phyloP scores from a whole-genome alignment of 1,139 yeast species.

The Kurtzmaniella quercitrusa region DNA sequence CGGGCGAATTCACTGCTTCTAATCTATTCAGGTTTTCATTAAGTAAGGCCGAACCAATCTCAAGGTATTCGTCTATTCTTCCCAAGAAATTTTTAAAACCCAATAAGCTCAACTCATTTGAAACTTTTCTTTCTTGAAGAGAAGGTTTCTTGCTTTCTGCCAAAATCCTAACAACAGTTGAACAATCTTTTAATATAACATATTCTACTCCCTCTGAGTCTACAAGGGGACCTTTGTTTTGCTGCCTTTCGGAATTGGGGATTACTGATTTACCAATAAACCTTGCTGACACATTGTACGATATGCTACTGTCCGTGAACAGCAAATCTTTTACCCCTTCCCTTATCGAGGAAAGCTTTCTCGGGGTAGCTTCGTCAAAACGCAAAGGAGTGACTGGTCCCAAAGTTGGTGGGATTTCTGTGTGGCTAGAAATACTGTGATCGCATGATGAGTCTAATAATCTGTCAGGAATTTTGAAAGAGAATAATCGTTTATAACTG shows the following conservation, averaged over 20 bases:
- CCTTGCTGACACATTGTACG: constrained; percentile 38
- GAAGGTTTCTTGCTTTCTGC: constrained; percentile 16
- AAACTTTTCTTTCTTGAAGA: constrained; percentile 10
- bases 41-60: neutral
- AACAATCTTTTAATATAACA: constrained; percentile 33
- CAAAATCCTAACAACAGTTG: constrained; percentile 25
- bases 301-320: constrained; percentile 34
- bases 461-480: constrained; percentile 39
- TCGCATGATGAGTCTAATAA: constrained; percentile 39
- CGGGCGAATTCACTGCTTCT: neutral
- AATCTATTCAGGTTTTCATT: neutral
- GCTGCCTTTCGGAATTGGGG: constrained; percentile 10
- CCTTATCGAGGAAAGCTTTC: neutral
- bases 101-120: constrained; percentile 15
- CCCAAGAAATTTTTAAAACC: constrained; percentile 18
- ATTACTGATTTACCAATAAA: constrained; percentile 37
- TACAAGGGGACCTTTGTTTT: constrained; percentile 16
- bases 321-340: constrained; percentile 27
- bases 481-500: constrained; percentile 39
- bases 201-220: constrained; percentile 39
- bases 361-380: neutral
- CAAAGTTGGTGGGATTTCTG: constrained; percentile 34
- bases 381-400: constrained; percentile 18
- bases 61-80: constrained; percentile 1
- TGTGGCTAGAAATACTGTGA: constrained; percentile 32